Percentiles rank a stretch among this genome's conserved stretches.
Evolutionary conservation across 1,284 basidiomycete genomes (phyloP).

Genomic region (Sanghuangporus baumii): DNA sequence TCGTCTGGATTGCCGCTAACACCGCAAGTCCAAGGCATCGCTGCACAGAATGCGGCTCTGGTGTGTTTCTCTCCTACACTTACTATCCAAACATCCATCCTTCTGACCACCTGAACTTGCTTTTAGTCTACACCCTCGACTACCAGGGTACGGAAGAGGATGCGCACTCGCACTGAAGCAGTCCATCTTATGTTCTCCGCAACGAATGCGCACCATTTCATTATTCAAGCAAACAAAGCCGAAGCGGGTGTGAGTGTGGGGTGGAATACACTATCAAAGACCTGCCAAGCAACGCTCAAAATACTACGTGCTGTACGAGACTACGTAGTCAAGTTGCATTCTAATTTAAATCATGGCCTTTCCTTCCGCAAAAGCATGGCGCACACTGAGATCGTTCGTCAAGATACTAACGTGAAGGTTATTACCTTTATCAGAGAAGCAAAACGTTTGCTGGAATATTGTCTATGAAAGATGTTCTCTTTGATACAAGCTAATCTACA

Average conservation of each 20-base stretch:
- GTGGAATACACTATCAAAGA: no score
- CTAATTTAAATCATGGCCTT: not conserved
- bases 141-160: slow-evolving; percentile 14
- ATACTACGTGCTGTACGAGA: not conserved
- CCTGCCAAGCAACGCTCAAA: not conserved
- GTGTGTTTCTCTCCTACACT: slow-evolving; percentile 36
- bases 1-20: slow-evolving; percentile 75
- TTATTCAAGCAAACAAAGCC: no score
- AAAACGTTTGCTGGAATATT: not conserved
- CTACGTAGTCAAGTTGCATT: not conserved
- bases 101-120: not conserved
- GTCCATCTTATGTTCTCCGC: not conserved
- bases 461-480: no score
- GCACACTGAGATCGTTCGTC: no score
- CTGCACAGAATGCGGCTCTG: slow-evolving; percentile 89
- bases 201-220: no score
- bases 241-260: no score
- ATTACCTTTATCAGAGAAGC: no score
- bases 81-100: not conserved
- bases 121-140: slow-evolving; percentile 16
- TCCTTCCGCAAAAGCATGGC: no score
- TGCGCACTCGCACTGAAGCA: slow-evolving; percentile 15
- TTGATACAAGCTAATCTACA: not conserved
- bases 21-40: slow-evolving; percentile 62
- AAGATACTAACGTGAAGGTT: no score